Evolutionary conservation across 164 flowering plant species (phyloP).

Genomic region (Umbilicus rupestris): DNA sequence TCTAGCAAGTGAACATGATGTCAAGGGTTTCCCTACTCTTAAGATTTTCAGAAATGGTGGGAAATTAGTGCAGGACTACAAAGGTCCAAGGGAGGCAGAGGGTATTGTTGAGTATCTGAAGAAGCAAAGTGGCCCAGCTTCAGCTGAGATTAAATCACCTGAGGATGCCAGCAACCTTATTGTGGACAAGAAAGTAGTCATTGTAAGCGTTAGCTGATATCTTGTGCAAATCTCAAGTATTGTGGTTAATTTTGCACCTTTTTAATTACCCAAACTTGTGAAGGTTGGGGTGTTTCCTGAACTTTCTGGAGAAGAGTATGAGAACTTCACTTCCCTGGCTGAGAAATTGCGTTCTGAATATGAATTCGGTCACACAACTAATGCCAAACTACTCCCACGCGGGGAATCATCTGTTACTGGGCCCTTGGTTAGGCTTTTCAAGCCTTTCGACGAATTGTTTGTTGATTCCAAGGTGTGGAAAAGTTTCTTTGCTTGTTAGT

Average conservation of each 20-base stretch:
- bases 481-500: not conserved
- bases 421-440: constrained; percentile 68
- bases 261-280: not conserved
- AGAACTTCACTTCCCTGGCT: constrained; percentile 48
- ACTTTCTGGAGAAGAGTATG: constrained; percentile 77
- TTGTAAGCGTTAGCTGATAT: constrained; percentile 37
- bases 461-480: constrained; percentile 66
- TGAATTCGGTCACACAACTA: constrained; percentile 74
- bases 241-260: not conserved
- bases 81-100: constrained; percentile 87
- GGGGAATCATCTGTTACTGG: constrained; percentile 66
- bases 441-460: constrained; percentile 90
- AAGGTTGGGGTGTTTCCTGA: constrained; percentile 86
- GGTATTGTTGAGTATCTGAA: constrained; percentile 77
- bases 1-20: constrained; percentile 44
- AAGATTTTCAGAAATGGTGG: constrained; percentile 83
- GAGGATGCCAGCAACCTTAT: constrained; percentile 52
- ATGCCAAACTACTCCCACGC: constrained; percentile 75
- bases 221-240: not conserved
- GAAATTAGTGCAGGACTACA: constrained; percentile 20
- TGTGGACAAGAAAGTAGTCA: constrained; percentile 40
- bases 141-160: constrained; percentile 58
- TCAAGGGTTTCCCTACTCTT: constrained; percentile 75
- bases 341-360: constrained; percentile 83
- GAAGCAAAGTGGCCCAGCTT: constrained; percentile 86